Percentiles rank a stretch among this genome's conserved stretches.
These are phyloP conservation scores for Cercophora sp. DNA, from an alignment of 495 filamentous ascomycete genomes.

Conservation along the genomic window DNA sequence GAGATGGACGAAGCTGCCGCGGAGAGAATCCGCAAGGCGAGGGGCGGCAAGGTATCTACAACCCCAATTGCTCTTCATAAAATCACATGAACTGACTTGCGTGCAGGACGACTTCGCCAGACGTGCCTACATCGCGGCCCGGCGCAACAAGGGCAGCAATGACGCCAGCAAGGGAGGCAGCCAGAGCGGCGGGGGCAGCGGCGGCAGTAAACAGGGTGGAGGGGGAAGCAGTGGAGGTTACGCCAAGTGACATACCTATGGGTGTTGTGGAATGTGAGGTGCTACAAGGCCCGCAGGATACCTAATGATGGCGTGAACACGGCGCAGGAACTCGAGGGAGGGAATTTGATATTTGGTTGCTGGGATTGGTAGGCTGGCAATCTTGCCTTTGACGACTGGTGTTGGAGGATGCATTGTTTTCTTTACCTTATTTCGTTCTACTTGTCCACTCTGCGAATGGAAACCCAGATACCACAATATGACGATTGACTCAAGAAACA, in stretches of 20 bases:
- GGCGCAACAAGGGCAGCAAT: slow-evolving; percentile 27
- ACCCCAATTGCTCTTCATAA: not conserved
- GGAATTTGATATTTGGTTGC: not conserved
- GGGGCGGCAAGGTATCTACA: slow-evolving; percentile 33
- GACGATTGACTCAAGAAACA: not conserved
- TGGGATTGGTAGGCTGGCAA: not conserved
- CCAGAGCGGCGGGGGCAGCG: slow-evolving; percentile 12
- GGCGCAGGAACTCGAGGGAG: no score
- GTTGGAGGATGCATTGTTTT: not conserved
- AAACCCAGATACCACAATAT: not conserved
- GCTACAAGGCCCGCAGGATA: no score
- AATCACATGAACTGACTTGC: not conserved
- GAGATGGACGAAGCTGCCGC: slow-evolving; percentile 45
- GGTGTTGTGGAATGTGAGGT: no score
- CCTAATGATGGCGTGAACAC: no score
- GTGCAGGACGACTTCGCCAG: slow-evolving; percentile 40
- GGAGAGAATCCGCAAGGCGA: slow-evolving; percentile 39
- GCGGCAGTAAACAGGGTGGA: slow-evolving; percentile 10
- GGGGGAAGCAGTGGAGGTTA: not conserved
- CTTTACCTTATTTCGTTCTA: not conserved
- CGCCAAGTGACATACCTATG: not conserved
- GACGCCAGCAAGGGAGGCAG: slow-evolving; percentile 7
- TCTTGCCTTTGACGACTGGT: not conserved
- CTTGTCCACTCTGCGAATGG: not conserved
- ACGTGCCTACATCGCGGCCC: slow-evolving; percentile 40